Base-by-base conservation (phyloP, 2,329 filamentous ascomycete genomes). In the Shiraia sp. region DNA sequence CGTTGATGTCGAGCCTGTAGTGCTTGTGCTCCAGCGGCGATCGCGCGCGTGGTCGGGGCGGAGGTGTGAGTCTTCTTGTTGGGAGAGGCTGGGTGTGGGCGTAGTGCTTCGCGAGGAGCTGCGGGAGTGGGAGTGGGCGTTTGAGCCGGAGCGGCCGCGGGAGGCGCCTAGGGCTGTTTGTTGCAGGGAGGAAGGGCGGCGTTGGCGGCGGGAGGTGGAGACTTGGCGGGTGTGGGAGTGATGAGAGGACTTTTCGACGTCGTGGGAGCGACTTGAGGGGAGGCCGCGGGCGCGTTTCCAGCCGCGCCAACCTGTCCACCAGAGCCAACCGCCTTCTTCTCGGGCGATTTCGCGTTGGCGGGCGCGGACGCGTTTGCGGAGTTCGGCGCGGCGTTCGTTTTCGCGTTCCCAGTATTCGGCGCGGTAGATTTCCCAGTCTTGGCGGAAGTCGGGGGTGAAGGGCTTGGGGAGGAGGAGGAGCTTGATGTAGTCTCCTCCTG, bases 341-440 rank as follows among this genome's bases (percentile, higher is more conserved):
- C 81, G 83, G 10, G 86, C 84, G 27, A 88, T 72, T 47, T 86
- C 82, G 13, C 79, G 78, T 56, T 91, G 85, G 23, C 81, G 79
- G 36, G 83, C 79, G 49, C 83, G 81, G 35, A 96, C 74, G 62
- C 87, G 87, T 30, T 78, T 73, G 15, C 89, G 80, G 16, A 96
- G 75, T 42, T 87, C 73, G 2, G 86, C 81, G 10, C 93, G 83
- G 2, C 92, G 85, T 68, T 95, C 90, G 63, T 99, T 99, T 69
- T 99, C 93, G 47, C 85, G 85, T 58, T 96, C 92, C 93, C 93
- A 99, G 71, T 96, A 99, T 47, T 96, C 91, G 24, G 86, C 85
- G 38, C 93, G 81, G 70, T 95, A 99, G 12, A 92, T 78, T 63
- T 99, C 93, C 93, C 93, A 99, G 53, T 96, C 95, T 68, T 97